Evolutionary conservation across 192 early-diverging fungal species (phyloP), one percentile per base, ranked within the genome.

Genomic region (Radiomyces spectabilis): DNA sequence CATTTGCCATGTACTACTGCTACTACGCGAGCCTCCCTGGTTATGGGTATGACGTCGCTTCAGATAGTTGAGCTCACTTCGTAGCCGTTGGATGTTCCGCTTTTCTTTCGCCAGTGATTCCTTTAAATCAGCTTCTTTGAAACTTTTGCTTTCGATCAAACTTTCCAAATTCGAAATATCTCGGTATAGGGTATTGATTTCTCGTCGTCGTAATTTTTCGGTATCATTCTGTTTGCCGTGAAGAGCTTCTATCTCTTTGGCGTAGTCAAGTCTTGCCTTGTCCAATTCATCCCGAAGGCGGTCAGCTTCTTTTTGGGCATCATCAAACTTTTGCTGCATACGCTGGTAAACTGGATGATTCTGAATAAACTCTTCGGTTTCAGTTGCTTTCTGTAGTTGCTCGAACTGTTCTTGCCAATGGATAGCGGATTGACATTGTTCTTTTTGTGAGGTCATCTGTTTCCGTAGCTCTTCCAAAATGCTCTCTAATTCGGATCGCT

Each of bases 101-200:
- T 66, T 66, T 37, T 81, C 75, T 13, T 51, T 39, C 44, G 78
- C 69, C 12, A 81, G 49, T 9, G 72, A 67, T 42, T 85, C 78
- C 53, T 82, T 83, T 2, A 86, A 61, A 49, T 89, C 87, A 0
- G 76, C 71, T 31, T 89, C 85, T 47, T 73, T 74, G 63, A 89
- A 89, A 26, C 84, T 78, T 59, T 82, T 86, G 63, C 82, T 81
- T 51, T 89, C 87, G 32, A 87, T 75, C 47, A 89, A 47, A 18
- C 77, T 71, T 50, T 87, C 87, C 29, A 86, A 56, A 29, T 74
- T 78, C 1, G 77, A 74, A 10, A 89, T 61, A 46, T 89, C 85
- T 41, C 83, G 79, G 46, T 83, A 78, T 16, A 87, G 61, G 24
- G 59, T 51, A 16, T 59, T 66, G 25, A 85, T 70, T 49, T 89